Conservation (phyloP, 2,329 filamentous ascomycete species). For the Aspergillus tubingensis region DNA sequence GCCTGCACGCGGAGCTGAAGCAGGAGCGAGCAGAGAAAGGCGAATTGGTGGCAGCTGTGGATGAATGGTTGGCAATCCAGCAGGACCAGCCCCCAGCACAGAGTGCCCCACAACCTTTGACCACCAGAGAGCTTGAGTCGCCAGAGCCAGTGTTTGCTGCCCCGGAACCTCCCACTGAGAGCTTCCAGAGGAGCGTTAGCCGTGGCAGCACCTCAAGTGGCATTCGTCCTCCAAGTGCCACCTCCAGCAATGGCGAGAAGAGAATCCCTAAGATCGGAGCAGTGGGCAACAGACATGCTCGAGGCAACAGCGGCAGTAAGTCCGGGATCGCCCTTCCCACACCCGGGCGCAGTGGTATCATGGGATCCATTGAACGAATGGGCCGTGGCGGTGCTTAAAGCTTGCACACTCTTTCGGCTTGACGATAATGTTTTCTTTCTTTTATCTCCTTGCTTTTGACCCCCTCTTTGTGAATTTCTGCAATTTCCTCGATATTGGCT, state of each 20-base stretch:
- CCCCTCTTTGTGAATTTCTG: background rate
- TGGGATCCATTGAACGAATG: slow-evolving; percentile 88
- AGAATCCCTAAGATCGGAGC: slow-evolving; percentile 36
- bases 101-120: slow-evolving; percentile 5
- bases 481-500: background rate
- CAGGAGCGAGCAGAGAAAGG: slow-evolving; percentile 53
- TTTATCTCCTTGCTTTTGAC: background rate
- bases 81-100: slow-evolving; percentile 22
- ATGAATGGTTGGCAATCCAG: slow-evolving; percentile 49
- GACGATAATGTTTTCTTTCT: background rate
- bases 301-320: slow-evolving; percentile 40
- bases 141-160: slow-evolving; percentile 13
- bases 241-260: slow-evolving; percentile 27
- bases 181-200: slow-evolving; percentile 27
- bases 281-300: slow-evolving; percentile 27
- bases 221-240: slow-evolving; percentile 33
- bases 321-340: slow-evolving; percentile 41
- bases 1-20: slow-evolving; percentile 61
- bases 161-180: slow-evolving; percentile 21
- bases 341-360: slow-evolving; percentile 67
- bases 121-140: slow-evolving; percentile 8
- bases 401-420: background rate
- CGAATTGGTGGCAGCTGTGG: slow-evolving; percentile 50
- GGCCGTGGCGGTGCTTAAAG: slow-evolving; percentile 53
- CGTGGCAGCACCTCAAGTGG: slow-evolving; percentile 31